These are phyloP conservation scores for Penicillium sp. DNA, from an alignment of 2,329 filamentous ascomycete genomes.

Conservation along the genomic window DNA sequence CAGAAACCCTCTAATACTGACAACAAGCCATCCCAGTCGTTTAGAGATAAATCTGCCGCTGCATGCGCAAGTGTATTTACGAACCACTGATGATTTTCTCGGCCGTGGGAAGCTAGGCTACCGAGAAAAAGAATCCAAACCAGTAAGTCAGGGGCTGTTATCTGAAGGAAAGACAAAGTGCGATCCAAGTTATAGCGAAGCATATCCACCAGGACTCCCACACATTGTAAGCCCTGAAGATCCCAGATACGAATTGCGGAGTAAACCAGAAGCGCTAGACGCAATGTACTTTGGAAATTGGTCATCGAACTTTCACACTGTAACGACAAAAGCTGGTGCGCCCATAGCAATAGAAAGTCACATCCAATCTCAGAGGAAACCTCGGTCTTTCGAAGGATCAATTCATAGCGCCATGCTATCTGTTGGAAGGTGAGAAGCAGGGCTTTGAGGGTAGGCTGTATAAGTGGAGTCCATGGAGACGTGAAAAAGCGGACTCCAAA, in stretches of 20 bases:
- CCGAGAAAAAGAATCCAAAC: conserved; percentile 1
- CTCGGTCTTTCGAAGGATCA: neutral
- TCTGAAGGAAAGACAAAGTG: neutral
- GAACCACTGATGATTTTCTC: neutral
- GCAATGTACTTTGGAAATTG: neutral
- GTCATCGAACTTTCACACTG: neutral
- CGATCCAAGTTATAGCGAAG: neutral
- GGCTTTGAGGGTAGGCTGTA: neutral
- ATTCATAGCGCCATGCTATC: neutral
- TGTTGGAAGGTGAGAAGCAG: neutral
- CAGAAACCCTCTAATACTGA: neutral
- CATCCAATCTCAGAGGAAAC: neutral
- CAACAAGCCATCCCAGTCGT: neutral
- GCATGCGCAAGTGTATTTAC: neutral
- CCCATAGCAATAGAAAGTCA: neutral
- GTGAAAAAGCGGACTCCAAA: neutral
- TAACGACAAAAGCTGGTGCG: neutral
- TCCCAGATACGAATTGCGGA: neutral
- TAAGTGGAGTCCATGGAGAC: neutral
- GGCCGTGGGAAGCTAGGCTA: neutral
- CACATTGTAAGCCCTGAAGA: neutral
- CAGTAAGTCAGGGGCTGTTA: neutral
- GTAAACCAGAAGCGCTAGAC: neutral
- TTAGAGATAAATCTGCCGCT: neutral
- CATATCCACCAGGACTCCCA: neutral